These are phyloP conservation scores for Lasiodiplodia sp. DNA, from an alignment of 2,329 filamentous ascomycete genomes.

Conservation along the genomic window DNA sequence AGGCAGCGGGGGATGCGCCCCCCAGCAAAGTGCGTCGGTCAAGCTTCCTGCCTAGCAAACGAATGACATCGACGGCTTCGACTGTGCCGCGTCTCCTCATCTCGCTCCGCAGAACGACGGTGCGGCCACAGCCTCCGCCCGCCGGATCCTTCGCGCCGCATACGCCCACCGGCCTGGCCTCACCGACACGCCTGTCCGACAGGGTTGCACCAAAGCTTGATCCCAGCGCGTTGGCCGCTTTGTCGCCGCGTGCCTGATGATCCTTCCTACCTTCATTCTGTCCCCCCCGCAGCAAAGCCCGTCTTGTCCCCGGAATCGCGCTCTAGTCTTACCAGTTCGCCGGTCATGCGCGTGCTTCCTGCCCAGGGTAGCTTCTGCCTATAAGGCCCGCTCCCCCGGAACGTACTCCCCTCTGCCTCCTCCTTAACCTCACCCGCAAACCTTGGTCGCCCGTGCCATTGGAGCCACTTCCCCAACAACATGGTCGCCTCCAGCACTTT, in stretches of 20 bases:
- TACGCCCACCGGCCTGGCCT: conserved; percentile 22
- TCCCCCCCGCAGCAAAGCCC: conserved; percentile 9
- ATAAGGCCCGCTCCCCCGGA: conserved; percentile 12
- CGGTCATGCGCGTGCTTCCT: conserved; percentile 17
- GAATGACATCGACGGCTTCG: conserved; percentile 4
- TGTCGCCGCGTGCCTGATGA: conserved; percentile 26
- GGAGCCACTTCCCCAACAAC: background rate
- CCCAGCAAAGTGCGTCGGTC: background rate
- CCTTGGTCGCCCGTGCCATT: background rate
- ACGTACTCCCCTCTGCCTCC: background rate
- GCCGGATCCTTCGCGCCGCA: conserved; percentile 25
- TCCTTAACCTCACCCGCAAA: background rate
- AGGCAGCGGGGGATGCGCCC: background rate
- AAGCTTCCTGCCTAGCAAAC: conserved; percentile 9
- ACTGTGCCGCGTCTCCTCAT: conserved; percentile 21
- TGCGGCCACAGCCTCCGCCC: conserved; percentile 7
- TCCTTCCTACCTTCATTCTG: conserved; percentile 23
- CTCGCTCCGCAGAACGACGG: background rate
- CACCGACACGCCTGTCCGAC: conserved; percentile 22
- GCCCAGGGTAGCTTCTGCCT: background rate
- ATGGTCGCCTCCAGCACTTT: conserved; percentile 14
- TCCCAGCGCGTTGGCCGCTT: conserved; percentile 19
- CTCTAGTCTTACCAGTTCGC: conserved; percentile 19
- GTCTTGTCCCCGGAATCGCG: conserved; percentile 2
- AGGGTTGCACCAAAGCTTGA: conserved; percentile 27